A percentile compares a stretch with the other conserved stretches of the same genome.
Conservation (phyloP, 768 basidiomycete species). For the Suillus hirtellus region DNA sequence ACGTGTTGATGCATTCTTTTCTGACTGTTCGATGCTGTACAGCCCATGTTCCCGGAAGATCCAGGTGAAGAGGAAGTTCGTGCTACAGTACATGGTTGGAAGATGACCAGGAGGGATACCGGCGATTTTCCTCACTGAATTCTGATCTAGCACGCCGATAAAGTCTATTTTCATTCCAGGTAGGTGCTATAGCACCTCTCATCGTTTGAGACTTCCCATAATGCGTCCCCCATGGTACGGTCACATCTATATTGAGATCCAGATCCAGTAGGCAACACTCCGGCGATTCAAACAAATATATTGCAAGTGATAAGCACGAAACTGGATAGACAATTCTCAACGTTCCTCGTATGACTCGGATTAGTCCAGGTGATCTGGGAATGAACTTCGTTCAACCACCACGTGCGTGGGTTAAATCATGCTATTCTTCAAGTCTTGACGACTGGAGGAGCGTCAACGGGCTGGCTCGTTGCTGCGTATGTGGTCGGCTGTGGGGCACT, state of each 20-base stretch:
- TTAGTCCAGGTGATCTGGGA: neutral
- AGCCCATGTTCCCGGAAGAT: conserved; percentile 94
- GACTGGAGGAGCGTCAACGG: neutral
- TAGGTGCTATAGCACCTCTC: conserved; percentile 1
- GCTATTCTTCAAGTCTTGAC: neutral
- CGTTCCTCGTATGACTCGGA: neutral
- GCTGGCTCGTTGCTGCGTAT: neutral
- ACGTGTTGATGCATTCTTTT: neutral
- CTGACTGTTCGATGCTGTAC: conserved; percentile 8
- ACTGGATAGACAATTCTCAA: neutral
- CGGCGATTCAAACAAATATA: neutral
- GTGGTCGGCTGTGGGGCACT: neutral
- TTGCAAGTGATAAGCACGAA: neutral
- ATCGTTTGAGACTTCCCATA: neutral
- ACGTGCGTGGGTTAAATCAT: neutral
- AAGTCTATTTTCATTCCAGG: neutral
- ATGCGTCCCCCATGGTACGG: neutral
- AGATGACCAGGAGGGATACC: conserved; percentile 37
- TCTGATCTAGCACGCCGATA: neutral
- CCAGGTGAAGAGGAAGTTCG: conserved; percentile 74
- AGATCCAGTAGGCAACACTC: neutral
- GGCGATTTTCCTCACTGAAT: neutral
- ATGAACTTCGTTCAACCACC: neutral
- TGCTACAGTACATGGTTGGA: conserved; percentile 86
- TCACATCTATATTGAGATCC: neutral